Evolutionary conservation across 202 grass and related monocot genomes (phyloP).

Genomic region (Hordeum pubiflorum): DNA sequence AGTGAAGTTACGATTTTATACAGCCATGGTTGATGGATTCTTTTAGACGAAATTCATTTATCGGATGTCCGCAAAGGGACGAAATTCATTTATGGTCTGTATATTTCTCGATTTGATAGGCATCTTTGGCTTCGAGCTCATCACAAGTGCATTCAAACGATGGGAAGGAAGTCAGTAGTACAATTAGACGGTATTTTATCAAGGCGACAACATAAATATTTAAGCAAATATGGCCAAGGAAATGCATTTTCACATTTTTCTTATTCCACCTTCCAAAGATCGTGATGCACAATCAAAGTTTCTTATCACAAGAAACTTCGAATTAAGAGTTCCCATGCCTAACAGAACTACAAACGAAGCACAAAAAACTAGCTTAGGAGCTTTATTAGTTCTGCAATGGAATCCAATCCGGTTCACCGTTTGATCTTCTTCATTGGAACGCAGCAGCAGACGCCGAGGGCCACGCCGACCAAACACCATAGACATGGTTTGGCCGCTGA

Average conservation of each 20-base stretch:
- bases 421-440: background rate
- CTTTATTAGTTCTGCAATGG: slow-evolving; percentile 10
- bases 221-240: no score
- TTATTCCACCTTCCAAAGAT: background rate
- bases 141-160: no score
- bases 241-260: background rate
- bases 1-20: no score
- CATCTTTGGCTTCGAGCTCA: no score
- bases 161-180: no score
- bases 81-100: no score
- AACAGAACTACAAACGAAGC: slow-evolving; percentile 13
- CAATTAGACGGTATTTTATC: no score
- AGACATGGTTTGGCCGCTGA: background rate
- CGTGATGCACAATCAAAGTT: background rate
- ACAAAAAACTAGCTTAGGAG: background rate
- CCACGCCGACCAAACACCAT: background rate
- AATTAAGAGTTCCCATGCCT: background rate
- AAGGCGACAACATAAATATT: background rate
- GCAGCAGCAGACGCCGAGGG: background rate
- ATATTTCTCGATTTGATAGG: no score
- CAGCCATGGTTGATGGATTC: no score
- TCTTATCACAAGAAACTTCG: background rate
- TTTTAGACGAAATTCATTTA: no score
- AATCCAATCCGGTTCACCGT: background rate
- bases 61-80: no score